Conservation (phyloP, 2,329 filamentous ascomycete species). For the Macrophomina phaseolina region DNA sequence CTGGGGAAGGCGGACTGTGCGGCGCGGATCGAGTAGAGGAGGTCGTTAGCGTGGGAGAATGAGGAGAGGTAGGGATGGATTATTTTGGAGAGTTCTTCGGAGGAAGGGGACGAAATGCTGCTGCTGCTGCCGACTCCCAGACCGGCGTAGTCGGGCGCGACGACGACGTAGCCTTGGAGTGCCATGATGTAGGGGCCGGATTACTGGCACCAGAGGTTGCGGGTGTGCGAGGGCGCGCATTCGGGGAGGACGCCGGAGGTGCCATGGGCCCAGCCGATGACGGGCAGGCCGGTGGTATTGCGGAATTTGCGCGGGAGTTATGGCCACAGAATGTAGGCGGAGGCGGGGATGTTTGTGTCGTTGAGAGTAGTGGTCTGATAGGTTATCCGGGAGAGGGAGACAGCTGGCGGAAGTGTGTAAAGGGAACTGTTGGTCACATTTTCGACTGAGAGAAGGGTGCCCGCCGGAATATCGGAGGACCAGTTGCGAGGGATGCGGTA, state of each 20-base stretch:
- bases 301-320: slow-evolving; percentile 34
- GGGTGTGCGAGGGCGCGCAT: slow-evolving; percentile 35
- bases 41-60: slow-evolving; percentile 50
- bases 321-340: slow-evolving; percentile 59
- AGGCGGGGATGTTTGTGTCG: slow-evolving; percentile 54
- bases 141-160: slow-evolving; percentile 35
- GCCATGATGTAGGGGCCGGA: slow-evolving; percentile 35
- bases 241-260: slow-evolving; percentile 32
- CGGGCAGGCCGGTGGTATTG: background rate
- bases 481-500: slow-evolving; percentile 6
- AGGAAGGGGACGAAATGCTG: background rate
- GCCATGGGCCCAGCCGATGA: slow-evolving; percentile 33
- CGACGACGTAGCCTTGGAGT: slow-evolving; percentile 37
- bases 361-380: slow-evolving; percentile 56
- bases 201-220: slow-evolving; percentile 37
- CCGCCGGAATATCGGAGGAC: slow-evolving; percentile 35
- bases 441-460: slow-evolving; percentile 51
- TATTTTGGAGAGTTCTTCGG: background rate
- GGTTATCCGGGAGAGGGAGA: slow-evolving; percentile 56
- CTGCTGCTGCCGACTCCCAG: slow-evolving; percentile 28
- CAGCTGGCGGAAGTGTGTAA: slow-evolving; percentile 50
- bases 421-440: slow-evolving; percentile 43
- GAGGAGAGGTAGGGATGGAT: slow-evolving; percentile 49
- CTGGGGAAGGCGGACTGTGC: slow-evolving; percentile 50
- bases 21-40: slow-evolving; percentile 51